Conservation (phyloP, 2,329 filamentous ascomycete species). For the Trichoderma sp. region DNA sequence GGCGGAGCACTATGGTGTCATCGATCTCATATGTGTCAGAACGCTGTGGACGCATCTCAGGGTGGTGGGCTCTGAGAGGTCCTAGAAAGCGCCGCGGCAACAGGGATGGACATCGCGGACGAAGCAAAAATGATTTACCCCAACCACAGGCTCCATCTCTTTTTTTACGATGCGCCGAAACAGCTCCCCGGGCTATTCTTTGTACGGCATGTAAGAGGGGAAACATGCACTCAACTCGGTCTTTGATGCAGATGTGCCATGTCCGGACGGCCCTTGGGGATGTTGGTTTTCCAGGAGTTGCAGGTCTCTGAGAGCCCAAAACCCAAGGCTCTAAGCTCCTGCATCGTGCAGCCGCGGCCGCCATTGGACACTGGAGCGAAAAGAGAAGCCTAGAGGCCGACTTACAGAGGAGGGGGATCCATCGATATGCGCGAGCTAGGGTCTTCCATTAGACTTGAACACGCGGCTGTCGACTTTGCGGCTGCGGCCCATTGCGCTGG, state of each 20-base stretch:
- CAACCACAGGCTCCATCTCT: conserved; percentile 2
- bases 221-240: conserved; percentile 8
- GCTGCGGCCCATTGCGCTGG: conserved; percentile 18
- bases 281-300: conserved; percentile 10
- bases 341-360: conserved; percentile 13
- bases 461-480: conserved; percentile 15
- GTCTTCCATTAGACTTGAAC: conserved; percentile 6
- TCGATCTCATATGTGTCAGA: conserved; percentile 18
- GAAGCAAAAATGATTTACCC: background rate
- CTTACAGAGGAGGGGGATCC: conserved; percentile 12
- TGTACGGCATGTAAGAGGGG: conserved; percentile 11
- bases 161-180: background rate
- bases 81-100: background rate
- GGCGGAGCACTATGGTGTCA: conserved; percentile 18
- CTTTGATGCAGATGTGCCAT: conserved; percentile 1
- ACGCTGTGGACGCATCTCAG: conserved; percentile 14
- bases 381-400: background rate
- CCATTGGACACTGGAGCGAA: conserved; percentile 2
- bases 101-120: conserved; percentile 1
- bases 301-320: conserved; percentile 2
- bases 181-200: background rate
- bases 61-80: conserved; percentile 6
- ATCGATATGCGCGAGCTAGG: conserved; percentile 12
- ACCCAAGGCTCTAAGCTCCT: conserved; percentile 16
- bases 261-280: background rate